phyloP scores from a whole-genome alignment of 345 rosid species.

The Populus euphratica region DNA sequence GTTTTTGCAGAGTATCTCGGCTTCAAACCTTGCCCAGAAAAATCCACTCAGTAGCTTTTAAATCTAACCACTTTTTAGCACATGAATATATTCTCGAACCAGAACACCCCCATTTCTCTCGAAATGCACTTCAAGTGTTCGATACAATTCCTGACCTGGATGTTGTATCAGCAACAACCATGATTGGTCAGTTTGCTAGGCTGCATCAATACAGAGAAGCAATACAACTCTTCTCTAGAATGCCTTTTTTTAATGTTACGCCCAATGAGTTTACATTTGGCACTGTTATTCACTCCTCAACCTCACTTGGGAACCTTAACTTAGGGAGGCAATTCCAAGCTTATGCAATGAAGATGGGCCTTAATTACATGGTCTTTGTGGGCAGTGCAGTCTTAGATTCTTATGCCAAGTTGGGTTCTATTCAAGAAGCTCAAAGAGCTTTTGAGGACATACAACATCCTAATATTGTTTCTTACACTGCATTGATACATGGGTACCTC shows the following conservation, averaged over 20 bases:
- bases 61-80: background rate
- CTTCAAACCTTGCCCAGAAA: too few relatives aligned
- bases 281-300: conserved; percentile 52
- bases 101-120: background rate
- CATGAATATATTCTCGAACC: background rate
- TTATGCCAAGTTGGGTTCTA: conserved; percentile 52
- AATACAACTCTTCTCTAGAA: conserved; percentile 40
- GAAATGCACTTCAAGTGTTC: conserved; percentile 27
- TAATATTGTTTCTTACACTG: conserved; percentile 68
- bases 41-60: background rate
- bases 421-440: conserved; percentile 48
- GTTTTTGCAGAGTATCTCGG: too few relatives aligned
- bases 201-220: conserved; percentile 45
- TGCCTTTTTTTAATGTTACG: conserved; percentile 45
- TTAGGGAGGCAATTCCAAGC: conserved; percentile 62
- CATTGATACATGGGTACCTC: conserved; percentile 55
- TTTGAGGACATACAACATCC: conserved; percentile 57
- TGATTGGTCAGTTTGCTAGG: conserved; percentile 48
- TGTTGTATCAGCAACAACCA: conserved; percentile 53
- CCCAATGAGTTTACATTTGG: conserved; percentile 79
- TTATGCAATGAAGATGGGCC: conserved; percentile 56
- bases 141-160: conserved; percentile 49
- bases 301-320: conserved; percentile 36
- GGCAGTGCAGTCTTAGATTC: conserved; percentile 61
- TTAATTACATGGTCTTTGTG: conserved; percentile 59